phyloP scores from a whole-genome alignment of 116 monocot genomes.

The Dioscorea cayenensis region DNA sequence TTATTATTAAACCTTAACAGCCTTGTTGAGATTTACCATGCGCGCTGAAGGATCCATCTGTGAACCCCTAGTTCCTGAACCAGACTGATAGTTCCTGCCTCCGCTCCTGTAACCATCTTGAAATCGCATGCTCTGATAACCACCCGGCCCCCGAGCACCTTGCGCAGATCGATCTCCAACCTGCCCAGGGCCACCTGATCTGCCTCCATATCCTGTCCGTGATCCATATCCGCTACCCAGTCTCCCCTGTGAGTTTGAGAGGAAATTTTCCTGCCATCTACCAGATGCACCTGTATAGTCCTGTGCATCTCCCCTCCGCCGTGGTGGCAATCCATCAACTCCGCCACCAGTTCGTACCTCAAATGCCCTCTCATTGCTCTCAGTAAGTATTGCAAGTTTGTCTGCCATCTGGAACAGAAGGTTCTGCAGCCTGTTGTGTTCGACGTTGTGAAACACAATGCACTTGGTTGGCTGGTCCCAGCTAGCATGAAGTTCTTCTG shows the following conservation, averaged over 20 bases:
- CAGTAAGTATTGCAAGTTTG: conserved; percentile 72
- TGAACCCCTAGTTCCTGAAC: conserved; percentile 22
- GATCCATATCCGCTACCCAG: conserved; percentile 29
- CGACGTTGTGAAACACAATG: conserved; percentile 74
- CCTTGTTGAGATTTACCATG: conserved; percentile 75
- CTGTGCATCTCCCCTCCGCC: conserved; percentile 61
- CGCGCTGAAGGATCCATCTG: conserved; percentile 41
- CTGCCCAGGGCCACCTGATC: conserved; percentile 23
- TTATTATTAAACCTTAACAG: conserved; percentile 34
- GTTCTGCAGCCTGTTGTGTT: conserved; percentile 65
- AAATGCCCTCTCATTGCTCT: conserved; percentile 83
- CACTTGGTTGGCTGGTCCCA: conserved; percentile 88
- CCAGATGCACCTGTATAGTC: conserved; percentile 34
- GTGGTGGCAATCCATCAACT: conserved; percentile 70
- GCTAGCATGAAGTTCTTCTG: conserved; percentile 80
- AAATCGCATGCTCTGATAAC: conserved; percentile 6
- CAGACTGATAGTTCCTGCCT: conserved; percentile 17
- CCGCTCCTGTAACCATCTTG: conserved; percentile 34
- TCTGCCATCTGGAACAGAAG: conserved; percentile 83
- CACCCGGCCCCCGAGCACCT: conserved; percentile 14
- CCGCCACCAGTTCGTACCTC: conserved; percentile 77
- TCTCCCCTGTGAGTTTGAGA: conserved; percentile 30
- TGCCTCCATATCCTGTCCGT: conserved; percentile 21
- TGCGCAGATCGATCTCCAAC: conserved; percentile 24
- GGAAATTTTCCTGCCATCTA: conserved; percentile 74